These are phyloP conservation scores for Thamnidium elegans DNA, from an alignment of 192 early-diverging fungal species.

Conservation along the genomic window DNA sequence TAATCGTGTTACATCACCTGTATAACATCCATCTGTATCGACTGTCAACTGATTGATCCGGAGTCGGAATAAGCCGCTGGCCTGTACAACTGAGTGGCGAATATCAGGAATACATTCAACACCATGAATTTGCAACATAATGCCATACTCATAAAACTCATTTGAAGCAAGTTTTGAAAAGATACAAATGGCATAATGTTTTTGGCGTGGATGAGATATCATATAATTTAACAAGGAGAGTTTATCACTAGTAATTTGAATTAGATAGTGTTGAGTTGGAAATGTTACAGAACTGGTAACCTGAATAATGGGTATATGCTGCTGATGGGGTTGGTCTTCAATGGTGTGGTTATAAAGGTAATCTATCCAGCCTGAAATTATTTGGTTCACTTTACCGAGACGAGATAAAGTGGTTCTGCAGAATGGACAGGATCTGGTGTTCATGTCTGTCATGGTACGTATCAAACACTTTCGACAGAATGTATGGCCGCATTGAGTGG, in stretches of 20 bases:
- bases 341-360: background rate
- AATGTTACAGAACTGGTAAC: background rate
- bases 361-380: constrained; percentile 2
- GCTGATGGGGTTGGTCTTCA: background rate
- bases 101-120: constrained; percentile 44
- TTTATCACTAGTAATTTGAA: background rate
- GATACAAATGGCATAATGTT: constrained; percentile 49
- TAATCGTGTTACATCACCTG: constrained; percentile 42
- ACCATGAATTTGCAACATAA: constrained; percentile 44
- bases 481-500: constrained; percentile 66
- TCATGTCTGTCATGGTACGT: constrained; percentile 44
- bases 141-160: constrained; percentile 42
- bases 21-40: constrained; percentile 40
- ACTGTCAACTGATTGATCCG: constrained; percentile 29
- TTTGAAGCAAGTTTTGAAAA: constrained; percentile 1
- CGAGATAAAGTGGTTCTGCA: constrained; percentile 39
- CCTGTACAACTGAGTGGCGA: constrained; percentile 41
- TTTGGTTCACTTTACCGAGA: constrained; percentile 4
- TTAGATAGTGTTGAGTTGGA: background rate
- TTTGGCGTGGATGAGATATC: constrained; percentile 24
- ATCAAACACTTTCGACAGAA: constrained; percentile 60
- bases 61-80: constrained; percentile 44
- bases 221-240: constrained; percentile 2
- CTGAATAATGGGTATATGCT: constrained; percentile 7
- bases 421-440: constrained; percentile 39